These are phyloP conservation scores for Hibiscus tridactylites DNA, from an alignment of 345 rosid genomes.

Conservation along the genomic window DNA sequence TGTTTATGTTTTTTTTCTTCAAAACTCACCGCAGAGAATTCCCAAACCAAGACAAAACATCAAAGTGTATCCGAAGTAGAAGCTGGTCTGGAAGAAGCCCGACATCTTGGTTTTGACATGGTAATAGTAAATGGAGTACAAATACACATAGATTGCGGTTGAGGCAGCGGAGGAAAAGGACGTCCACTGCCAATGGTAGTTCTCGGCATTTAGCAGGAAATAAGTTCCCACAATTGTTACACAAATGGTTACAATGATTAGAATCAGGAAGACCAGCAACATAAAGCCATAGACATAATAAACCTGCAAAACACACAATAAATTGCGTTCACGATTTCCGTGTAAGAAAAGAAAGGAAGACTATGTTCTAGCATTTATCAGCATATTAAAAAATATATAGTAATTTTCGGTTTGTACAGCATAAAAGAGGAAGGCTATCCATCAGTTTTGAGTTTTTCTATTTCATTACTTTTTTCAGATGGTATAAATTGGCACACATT, in stretches of 20 bases:
- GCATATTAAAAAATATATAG: not conserved
- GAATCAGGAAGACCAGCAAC: conserved; percentile 85
- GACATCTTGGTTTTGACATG: conserved; percentile 78
- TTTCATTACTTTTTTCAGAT: not conserved
- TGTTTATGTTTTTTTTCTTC: not conserved
- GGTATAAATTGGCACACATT: not conserved
- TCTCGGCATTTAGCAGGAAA: conserved; percentile 88
- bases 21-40: conserved; percentile 80
- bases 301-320: conserved; percentile 42
- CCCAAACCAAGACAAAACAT: conserved; percentile 96
- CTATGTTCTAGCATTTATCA: not conserved
- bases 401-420: not conserved
- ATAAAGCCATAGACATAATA: conserved; percentile 93
- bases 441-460: not conserved
- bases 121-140: conserved; percentile 78
- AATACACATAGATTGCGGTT: conserved; percentile 82
- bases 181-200: conserved; percentile 99
- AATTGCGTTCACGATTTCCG: not conserved
- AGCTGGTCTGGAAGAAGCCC: conserved; percentile 85
- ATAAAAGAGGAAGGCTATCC: not conserved
- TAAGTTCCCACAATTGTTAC: conserved; percentile 96
- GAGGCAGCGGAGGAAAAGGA: conserved; percentile 97
- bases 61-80: conserved; percentile 83
- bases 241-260: conserved; percentile 77
- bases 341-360: not conserved